Conservation (phyloP, 2,329 filamentous ascomycete genomes). For the Rhynchosporium graminicola region DNA sequence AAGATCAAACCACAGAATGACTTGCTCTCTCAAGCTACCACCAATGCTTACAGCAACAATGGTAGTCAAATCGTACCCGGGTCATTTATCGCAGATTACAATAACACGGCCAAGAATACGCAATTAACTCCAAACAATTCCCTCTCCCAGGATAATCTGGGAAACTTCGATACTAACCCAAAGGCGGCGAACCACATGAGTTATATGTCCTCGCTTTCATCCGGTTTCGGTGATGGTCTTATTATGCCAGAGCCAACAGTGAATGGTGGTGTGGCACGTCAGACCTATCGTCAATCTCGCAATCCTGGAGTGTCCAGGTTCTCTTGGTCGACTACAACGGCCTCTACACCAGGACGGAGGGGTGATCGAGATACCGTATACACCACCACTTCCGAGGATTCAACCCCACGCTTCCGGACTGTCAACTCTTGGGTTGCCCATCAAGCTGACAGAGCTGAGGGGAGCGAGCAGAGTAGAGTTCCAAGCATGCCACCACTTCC, state of each 20-base stretch:
- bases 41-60: constrained; percentile 18
- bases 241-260: constrained; percentile 46
- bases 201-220: constrained; percentile 61
- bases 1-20: constrained; percentile 11
- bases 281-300: constrained; percentile 31
- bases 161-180: constrained; percentile 32
- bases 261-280: constrained; percentile 18
- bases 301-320: constrained; percentile 30
- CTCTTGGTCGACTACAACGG: constrained; percentile 36
- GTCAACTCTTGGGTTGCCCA: constrained; percentile 67
- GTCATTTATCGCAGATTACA: constrained; percentile 19
- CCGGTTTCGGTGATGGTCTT: constrained; percentile 64
- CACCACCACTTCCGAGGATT: constrained; percentile 38
- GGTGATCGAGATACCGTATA: constrained; percentile 39
- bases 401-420: constrained; percentile 55
- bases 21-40: constrained; percentile 19
- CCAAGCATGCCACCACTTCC: constrained; percentile 37
- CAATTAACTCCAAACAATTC: constrained; percentile 23
- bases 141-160: constrained; percentile 27
- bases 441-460: constrained; percentile 56
- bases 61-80: constrained; percentile 20
- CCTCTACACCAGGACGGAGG: constrained; percentile 22
- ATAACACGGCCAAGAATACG: constrained; percentile 17
- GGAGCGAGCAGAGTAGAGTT: constrained; percentile 46
- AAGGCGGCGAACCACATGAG: constrained; percentile 35